A percentile compares a stretch with the other conserved stretches of the same genome.
phyloP scores from a whole-genome alignment of 257 asterid genomes.

The Salvia miltiorrhiza region DNA sequence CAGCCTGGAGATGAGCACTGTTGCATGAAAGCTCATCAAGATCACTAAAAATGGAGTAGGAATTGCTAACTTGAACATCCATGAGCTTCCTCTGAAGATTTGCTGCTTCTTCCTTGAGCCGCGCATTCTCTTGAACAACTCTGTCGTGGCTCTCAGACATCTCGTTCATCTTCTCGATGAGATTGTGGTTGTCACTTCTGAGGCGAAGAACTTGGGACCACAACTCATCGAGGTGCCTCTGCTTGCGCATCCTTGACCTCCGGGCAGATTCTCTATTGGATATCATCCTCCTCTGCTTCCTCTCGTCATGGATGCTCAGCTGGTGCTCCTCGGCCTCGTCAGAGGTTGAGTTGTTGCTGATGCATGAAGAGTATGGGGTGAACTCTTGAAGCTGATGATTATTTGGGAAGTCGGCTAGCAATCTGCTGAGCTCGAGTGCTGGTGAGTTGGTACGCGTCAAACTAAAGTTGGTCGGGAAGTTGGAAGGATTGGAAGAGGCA shows the following conservation, averaged over 20 bases:
- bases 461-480: constrained; percentile 10
- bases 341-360: constrained; percentile 46
- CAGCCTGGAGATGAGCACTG: constrained; percentile 28
- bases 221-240: constrained; percentile 55
- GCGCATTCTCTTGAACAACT: constrained; percentile 32
- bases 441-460: background rate
- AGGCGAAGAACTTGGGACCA: constrained; percentile 41
- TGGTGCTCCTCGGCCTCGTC: constrained; percentile 37
- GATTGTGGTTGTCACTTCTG: constrained; percentile 27
- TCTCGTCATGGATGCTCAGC: constrained; percentile 27
- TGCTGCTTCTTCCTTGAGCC: constrained; percentile 41
- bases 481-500: constrained; percentile 6
- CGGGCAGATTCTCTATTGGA: constrained; percentile 66
- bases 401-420: background rate
- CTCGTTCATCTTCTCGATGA: constrained; percentile 34
- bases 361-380: background rate
- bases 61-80: constrained; percentile 22
- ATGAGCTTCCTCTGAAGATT: constrained; percentile 28
- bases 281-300: constrained; percentile 53
- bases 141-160: constrained; percentile 30
- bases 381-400: background rate
- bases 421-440: constrained; percentile 3
- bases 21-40: constrained; percentile 18
- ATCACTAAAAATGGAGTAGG: constrained; percentile 14
- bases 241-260: constrained; percentile 63